These are phyloP conservation scores for Debaryomyces psychrophilus DNA, from an alignment of 1,139 yeast genomes.

Conservation along the genomic window DNA sequence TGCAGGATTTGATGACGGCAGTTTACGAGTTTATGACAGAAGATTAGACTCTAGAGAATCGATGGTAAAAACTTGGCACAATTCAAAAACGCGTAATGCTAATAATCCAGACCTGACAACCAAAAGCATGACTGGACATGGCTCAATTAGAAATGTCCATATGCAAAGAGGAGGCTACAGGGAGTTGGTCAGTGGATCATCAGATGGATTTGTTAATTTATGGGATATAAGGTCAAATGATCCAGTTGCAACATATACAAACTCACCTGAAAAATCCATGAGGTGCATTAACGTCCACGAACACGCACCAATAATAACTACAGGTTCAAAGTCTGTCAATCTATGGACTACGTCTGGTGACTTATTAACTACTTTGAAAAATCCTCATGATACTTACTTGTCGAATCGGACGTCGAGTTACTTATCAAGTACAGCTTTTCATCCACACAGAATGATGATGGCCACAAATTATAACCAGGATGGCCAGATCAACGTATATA, in stretches of 20 bases:
- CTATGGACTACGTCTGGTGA: conserved; percentile 90
- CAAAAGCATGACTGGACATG: conserved; percentile 29
- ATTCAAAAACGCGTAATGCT: conserved; percentile 23
- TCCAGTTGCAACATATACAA: conserved; percentile 67
- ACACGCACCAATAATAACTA: conserved; percentile 91
- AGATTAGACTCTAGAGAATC: conserved; percentile 84
- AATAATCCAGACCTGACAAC: conserved; percentile 3
- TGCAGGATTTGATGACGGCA: conserved; percentile 95
- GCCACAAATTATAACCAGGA: conserved; percentile 87
- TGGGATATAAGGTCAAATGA: conserved; percentile 86
- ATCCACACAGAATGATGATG: conserved; percentile 93
- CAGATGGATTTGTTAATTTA: conserved; percentile 79
- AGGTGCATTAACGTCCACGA: conserved; percentile 85
- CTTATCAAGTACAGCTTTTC: conserved; percentile 72
- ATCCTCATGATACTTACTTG: conserved; percentile 52
- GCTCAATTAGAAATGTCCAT: conserved; percentile 78
- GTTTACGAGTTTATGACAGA: conserved; percentile 86
- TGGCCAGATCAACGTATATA: conserved; percentile 67
- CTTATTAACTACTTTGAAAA: conserved; percentile 61
- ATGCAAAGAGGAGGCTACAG: conserved; percentile 97
- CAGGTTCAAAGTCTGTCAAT: conserved; percentile 82
- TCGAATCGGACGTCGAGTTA: conserved; percentile 52
- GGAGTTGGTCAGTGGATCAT: conserved; percentile 82
- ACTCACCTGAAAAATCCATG: conserved; percentile 64
- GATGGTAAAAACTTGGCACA: conserved; percentile 80